Evolutionary conservation across 345 rosid species (phyloP), one percentile per base, ranked within the genome.

Genomic region (Eucalyptus cloeziana): DNA sequence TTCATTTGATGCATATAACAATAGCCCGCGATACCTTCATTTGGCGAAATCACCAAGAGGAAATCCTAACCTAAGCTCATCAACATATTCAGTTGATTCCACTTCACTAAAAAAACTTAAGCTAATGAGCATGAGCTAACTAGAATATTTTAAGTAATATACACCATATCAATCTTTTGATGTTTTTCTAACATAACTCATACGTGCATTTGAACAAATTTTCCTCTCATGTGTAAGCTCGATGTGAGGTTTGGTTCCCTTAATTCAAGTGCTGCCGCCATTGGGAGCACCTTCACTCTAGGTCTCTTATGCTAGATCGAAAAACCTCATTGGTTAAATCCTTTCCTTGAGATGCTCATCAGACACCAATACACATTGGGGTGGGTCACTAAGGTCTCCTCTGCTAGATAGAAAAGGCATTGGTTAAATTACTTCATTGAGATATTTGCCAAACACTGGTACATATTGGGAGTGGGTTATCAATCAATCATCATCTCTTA

Each of bases 21-120:
- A 14, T 2, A 7, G 22, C 22, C 0, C 1, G 6, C 1, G 6
- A 67, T 67, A 15, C 6, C 1, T 15, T 67, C 4, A 14, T 0
- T 0, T 31, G 19, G 40, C 22, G 3, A 67, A 31, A 31, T 67
- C 6, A 67, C 21, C 10, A 8, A 8, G 1, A 31, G 22, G 79
- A 22, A 31, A 19, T 8, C 5, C 22, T 31, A 67, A n/a, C 22
- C 6, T 5, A 19, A 31, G 40, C 40, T 67, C 9, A 10, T 31
- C 12, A 7, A 67, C 3, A 2, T 14, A 67, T 67, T 1, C 4
- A 16, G 22, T 67, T 31, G 79, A 67, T 19, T 31, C 2, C 5
- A 2, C 40, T 67, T 67, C 22, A 31, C 43, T 67, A 2, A 67
- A 67, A 31, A 31, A 67, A 7, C 2, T 31, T 67, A 67, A 8